A percentile compares a stretch with the other conserved stretches of the same genome.
Conservation (phyloP, 257 asterid genomes). For the Fraxinus anomala region DNA sequence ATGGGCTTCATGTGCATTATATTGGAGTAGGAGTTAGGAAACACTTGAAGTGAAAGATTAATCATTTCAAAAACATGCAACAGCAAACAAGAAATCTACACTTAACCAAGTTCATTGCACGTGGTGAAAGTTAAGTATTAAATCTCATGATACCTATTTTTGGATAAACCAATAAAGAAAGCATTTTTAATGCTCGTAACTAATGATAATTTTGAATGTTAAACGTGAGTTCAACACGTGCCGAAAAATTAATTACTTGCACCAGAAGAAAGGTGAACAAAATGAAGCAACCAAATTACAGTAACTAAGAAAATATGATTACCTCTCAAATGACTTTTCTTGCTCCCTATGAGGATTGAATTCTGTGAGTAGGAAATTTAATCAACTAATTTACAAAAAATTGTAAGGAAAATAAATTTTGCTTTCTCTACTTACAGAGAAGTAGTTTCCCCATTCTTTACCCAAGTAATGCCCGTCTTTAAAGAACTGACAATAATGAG, state of each 20-base stretch:
- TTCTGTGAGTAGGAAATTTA: conserved; percentile 14
- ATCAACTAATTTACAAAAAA: conserved; percentile 5
- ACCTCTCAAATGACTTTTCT: conserved; percentile 74
- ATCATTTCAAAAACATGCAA: no score
- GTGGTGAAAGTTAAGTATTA: no score
- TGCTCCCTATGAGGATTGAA: conserved; percentile 51
- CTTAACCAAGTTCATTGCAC: no score
- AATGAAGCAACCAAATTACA: conserved; percentile 2
- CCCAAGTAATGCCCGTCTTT: conserved; percentile 89
- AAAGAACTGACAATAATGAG: conserved; percentile 56
- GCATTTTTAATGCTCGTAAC: conserved; percentile 7
- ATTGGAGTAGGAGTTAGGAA: no score
- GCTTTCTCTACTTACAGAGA: conserved; percentile 60
- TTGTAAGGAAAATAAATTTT: background rate
- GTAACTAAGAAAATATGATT: conserved; percentile 23
- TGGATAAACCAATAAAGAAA: background rate
- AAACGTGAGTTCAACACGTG: background rate
- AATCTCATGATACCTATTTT: no score
- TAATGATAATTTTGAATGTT: background rate
- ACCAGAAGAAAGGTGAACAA: background rate
- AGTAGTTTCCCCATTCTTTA: conserved; percentile 97
- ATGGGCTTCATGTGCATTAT: no score
- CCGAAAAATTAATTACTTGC: background rate
- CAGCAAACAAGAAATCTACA: no score
- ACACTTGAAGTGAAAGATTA: no score